A percentile compares a stretch with the other conserved stretches of the same genome.
These are phyloP conservation scores for Globisporangium echinulatum DNA, from an alignment of 352 stramenopile genomes.

Conservation along the genomic window DNA sequence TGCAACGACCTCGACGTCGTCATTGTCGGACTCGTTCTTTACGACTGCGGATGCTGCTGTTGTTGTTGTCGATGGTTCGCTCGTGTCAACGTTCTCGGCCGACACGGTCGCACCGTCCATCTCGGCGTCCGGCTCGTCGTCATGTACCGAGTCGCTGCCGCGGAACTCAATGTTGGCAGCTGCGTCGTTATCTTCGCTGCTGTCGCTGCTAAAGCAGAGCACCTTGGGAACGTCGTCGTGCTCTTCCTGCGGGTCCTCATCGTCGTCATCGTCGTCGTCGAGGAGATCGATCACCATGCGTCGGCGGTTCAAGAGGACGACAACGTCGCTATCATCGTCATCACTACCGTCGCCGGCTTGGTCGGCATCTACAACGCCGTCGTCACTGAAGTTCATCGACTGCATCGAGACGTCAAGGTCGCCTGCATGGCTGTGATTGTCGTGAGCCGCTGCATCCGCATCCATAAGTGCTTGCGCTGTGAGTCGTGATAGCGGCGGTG, in stretches of 20 bases:
- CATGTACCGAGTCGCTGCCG: background rate
- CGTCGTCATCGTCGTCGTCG: constrained; percentile 19
- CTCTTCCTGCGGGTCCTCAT: constrained; percentile 16
- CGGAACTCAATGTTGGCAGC: constrained; percentile 15
- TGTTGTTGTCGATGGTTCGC: too few relatives aligned
- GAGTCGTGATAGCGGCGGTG: background rate
- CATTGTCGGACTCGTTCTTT: constrained; percentile 5
- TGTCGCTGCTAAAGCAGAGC: constrained; percentile 38
- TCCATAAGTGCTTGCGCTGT: background rate
- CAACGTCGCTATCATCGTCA: background rate
- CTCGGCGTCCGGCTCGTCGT: constrained; percentile 3
- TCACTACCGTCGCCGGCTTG: constrained; percentile 1
- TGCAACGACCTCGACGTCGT: constrained; percentile 2
- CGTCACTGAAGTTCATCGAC: constrained; percentile 59
- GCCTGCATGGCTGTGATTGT: background rate
- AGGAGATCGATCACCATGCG: constrained; percentile 7
- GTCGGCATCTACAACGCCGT: constrained; percentile 16
- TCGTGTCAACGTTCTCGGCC: background rate
- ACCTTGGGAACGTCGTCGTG: constrained; percentile 26
- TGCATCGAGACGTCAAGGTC: constrained; percentile 68
- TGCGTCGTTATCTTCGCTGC: constrained; percentile 28
- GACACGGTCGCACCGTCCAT: constrained; percentile 5
- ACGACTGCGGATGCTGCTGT: constrained; percentile 5
- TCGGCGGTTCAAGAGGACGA: background rate
- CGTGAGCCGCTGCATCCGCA: too few relatives aligned